Base-by-base conservation (phyloP, 2,329 filamentous ascomycete genomes). In the Fusarium sp. region DNA sequence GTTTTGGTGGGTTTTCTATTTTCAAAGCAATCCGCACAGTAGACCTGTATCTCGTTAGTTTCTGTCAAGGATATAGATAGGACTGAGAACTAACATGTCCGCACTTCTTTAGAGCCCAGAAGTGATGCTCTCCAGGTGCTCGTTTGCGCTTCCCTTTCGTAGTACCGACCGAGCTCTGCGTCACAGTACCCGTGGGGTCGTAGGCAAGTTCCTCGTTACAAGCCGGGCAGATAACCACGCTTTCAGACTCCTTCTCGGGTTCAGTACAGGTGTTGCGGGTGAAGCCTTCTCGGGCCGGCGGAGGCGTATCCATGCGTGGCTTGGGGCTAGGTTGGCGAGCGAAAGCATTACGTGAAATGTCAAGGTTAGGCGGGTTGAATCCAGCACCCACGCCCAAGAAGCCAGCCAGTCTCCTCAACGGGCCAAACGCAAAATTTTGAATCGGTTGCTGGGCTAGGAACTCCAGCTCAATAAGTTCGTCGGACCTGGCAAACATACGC, bases 91-190 rank as follows among this genome's bases (percentile, higher is more conserved):
- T 76, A 86, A 98, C 96, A 82, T 99, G 96, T 69, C 96, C 96
- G 78, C 96, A 99, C 53, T 86, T 86, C 80, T 94, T 97, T 37
- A 96, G 86, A 1, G 96, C 91, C 94, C 94, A 98, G 67, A 98
- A 95, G 74, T 97, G 92, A 76, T 93, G 90, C 79, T 97, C 94
- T 23, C 84, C 86, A 9, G 83, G 80, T 21, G 84, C 82, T 34
- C 78, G 72, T 74, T 86, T 89, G 49, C 81, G 81, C 41, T 81
- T 85, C 6, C 68, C 68, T 67, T 74, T 80, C 0, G 70, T 59
- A 13, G 65, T 62, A 6, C 65, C 62, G 16, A 70, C 64, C n/a
- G 70, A 53, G 34, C 66, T 72, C 43, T 56, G 62, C 6, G 60
- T 42, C 7, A 67, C 72, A 21, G 73, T 71, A 41, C 82, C 80